These are phyloP conservation scores for Alectoria sarmentosa DNA, from an alignment of 495 filamentous ascomycete genomes.

Conservation along the genomic window DNA sequence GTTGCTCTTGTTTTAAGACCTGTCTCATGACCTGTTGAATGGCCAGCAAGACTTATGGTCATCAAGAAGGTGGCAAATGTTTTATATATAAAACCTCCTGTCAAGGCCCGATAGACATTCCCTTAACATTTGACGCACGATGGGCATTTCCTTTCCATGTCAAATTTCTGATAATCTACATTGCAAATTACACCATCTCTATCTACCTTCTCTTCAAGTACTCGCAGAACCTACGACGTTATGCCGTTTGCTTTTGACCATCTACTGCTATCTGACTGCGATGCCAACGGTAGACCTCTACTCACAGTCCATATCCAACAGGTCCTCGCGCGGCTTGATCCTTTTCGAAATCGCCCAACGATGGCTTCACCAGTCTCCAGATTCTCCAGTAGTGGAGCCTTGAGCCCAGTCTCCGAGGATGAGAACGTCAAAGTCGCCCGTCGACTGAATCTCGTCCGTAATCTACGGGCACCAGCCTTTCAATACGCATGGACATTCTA, in stretches of 20 bases:
- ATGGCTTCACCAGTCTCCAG: background rate
- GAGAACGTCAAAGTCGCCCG: conserved; percentile 1
- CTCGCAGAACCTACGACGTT: background rate
- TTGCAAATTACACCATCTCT: background rate
- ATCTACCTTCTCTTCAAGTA: background rate
- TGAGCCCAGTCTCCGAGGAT: background rate
- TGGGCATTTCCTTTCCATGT: background rate
- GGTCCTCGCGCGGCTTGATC: background rate
- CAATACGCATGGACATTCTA: conserved; percentile 46
- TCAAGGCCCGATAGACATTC: too few relatives aligned
- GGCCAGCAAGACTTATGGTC: background rate
- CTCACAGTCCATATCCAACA: background rate
- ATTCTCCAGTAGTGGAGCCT: background rate
- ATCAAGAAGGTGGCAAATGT: background rate
- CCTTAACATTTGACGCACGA: too few relatives aligned
- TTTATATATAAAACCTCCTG: background rate
- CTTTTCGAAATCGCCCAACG: background rate
- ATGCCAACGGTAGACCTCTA: background rate
- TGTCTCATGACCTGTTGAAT: background rate
- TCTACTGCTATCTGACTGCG: background rate
- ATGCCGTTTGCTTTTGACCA: background rate
- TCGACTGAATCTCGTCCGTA: background rate
- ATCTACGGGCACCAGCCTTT: conserved; percentile 7
- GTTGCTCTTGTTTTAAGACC: background rate
- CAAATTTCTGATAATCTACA: background rate